Conservation (phyloP, 345 rosid genomes). For the Gynandropsis gynandra region DNA sequence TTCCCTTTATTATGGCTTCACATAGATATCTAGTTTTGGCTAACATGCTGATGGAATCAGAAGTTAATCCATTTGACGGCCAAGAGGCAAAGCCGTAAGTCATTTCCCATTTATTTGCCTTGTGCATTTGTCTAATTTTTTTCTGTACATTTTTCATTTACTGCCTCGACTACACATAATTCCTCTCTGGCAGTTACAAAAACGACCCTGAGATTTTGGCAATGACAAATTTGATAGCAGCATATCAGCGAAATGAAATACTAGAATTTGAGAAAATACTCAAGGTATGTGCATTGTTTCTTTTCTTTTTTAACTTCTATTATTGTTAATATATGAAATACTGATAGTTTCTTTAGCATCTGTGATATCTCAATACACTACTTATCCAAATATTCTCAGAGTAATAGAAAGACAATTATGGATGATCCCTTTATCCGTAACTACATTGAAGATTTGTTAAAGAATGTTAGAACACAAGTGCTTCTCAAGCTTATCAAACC, state of each 20-base stretch:
- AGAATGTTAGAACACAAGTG: constrained; percentile 98
- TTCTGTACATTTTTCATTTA: too few species aligned
- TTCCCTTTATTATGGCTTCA: constrained; percentile 13
- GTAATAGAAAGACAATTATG: constrained; percentile 91
- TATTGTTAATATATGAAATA: too few species aligned
- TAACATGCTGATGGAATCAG: constrained; percentile 99
- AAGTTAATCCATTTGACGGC: constrained; percentile 98
- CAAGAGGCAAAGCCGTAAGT: constrained; percentile 99
- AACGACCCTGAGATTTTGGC: constrained; percentile 99
- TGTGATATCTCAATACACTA: neutral
- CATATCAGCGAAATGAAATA: constrained; percentile 95
- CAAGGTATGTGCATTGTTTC: constrained; percentile 40
- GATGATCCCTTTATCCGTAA: constrained; percentile 94
- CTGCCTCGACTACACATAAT: too few species aligned
- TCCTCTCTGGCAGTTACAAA: constrained; percentile 58
- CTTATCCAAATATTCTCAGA: constrained; percentile 27
- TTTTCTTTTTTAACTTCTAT: too few species aligned
- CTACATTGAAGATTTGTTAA: constrained; percentile 92
- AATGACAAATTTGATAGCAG: constrained; percentile 96
- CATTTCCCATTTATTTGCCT: neutral
- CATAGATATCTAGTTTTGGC: constrained; percentile 92
- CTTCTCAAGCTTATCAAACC: constrained; percentile 96
- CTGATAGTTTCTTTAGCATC: too few species aligned
- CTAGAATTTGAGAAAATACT: constrained; percentile 96
- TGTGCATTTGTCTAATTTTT: neutral